phyloP scores from a whole-genome alignment of 1,284 basidiomycete genomes.

The Trichosporon sp. region DNA sequence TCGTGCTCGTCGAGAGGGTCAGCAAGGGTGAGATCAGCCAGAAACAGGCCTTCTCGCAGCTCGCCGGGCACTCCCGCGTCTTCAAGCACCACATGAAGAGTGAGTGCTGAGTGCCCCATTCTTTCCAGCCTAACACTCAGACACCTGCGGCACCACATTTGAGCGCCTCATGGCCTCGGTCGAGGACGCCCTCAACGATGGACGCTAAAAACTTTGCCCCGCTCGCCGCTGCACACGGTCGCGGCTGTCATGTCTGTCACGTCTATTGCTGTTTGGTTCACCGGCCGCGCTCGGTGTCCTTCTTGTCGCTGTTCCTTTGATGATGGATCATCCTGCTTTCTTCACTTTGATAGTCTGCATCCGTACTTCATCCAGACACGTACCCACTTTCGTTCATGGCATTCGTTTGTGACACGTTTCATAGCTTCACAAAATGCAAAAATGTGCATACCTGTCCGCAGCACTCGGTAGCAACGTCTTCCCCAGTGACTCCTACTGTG shows the following conservation, averaged over 20 bases:
- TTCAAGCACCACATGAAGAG: constrained; percentile 3
- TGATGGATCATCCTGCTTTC: no score
- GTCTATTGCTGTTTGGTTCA: not conserved
- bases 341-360: not conserved
- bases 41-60: not conserved
- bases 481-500: not conserved
- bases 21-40: not conserved
- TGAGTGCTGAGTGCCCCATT: not conserved
- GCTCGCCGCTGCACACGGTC: not conserved
- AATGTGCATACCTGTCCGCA: not conserved
- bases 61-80: not conserved
- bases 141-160: not conserved
- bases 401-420: not conserved
- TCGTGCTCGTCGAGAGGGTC: not conserved
- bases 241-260: not conserved
- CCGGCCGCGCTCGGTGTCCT: not conserved
- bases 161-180: not conserved
- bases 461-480: not conserved
- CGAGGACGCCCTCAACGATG: not conserved
- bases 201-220: not conserved
- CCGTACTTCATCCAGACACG: not conserved
- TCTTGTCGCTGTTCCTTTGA: not conserved
- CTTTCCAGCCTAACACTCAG: not conserved
- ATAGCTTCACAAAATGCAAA: not conserved
- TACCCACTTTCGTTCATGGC: not conserved